Base-by-base conservation (phyloP, 2,329 filamentous ascomycete species). In the Trichoderma gracile region DNA sequence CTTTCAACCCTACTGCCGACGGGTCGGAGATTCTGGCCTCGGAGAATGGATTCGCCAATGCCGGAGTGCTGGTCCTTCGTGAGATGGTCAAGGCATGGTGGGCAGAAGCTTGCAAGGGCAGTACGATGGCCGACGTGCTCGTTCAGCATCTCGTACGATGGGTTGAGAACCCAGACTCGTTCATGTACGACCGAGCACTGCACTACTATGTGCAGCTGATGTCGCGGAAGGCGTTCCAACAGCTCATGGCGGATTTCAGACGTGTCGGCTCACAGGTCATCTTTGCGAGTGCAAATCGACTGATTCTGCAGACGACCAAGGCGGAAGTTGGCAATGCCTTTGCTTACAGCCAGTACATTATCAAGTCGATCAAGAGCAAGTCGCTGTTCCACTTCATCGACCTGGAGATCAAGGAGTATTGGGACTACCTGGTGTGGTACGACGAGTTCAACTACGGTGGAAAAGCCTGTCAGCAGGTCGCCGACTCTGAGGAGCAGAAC, bases 61-160 rank as follows among this genome's bases (percentile, higher is more conserved):
- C 94, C 3, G 92, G 93, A 62, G 91, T 98, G 5, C 85, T 89
- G 7, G 95, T 99, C 0, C 82, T 99, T 3, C 89, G 95, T 15
- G 96, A 98, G 71, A 97, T 99, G 93, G 95, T 99, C 70, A 97
- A 97, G 76, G 86, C 91, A 3, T 99, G 96, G 96, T 99, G 95
- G 95, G 85, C 89, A 1, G 94, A 99, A 76, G 96, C 95, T 6
- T 95, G 92, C 74, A 88, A 87, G 67, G 92, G 93, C 43, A 96
- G 91, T 71, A 89, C 87, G 46, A 97, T 99, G 92, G 96, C 96
- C 0, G 95, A 99, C 77, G 88, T 98, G 62, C 92, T 99, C 82
- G 95, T 99, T 0, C 93, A 97, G 73, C 94, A 99, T 77, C 84
- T 99, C 5, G 92, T 99, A 21, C 90, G 96, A 68, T 99, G 96